Conservation (phyloP, 2,329 filamentous ascomycete genomes). For the Clarireedia homoeocarpa region DNA sequence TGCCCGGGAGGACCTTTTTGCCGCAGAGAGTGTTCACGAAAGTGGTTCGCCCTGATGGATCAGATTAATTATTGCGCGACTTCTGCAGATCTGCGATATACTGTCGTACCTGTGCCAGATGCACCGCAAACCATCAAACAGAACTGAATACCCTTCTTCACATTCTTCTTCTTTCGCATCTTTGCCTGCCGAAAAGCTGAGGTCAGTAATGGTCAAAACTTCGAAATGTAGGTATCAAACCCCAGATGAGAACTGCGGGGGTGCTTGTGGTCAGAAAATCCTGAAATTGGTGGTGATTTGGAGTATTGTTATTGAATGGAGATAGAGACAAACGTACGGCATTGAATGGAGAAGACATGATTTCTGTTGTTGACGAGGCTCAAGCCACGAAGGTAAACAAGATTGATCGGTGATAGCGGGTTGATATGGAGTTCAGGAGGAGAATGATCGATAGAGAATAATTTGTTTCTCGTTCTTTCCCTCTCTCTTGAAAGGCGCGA, state of each 20-base stretch:
- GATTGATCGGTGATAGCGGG: neutral
- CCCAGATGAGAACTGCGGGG: slow-evolving; percentile 22
- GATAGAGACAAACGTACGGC: slow-evolving; percentile 37
- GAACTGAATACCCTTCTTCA: slow-evolving; percentile 87
- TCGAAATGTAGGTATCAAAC: slow-evolving; percentile 20
- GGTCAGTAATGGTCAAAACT: slow-evolving; percentile 20
- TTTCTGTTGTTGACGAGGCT: slow-evolving; percentile 19
- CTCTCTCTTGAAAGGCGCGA: slow-evolving; percentile 10
- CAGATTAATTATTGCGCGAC: slow-evolving; percentile 12
- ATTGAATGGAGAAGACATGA: slow-evolving; percentile 45
- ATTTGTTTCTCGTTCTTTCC: neutral
- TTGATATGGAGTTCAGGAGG: neutral
- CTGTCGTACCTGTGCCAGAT: slow-evolving; percentile 80
- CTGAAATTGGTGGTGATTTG: slow-evolving; percentile 22
- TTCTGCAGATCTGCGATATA: slow-evolving; percentile 1
- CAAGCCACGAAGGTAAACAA: neutral
- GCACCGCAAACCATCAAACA: slow-evolving; percentile 99
- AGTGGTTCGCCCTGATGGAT: slow-evolving; percentile 74
- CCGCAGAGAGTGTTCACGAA: slow-evolving; percentile 99
- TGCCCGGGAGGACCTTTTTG: slow-evolving; percentile 82
- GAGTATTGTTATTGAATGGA: slow-evolving; percentile 12
- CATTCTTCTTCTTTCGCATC: slow-evolving; percentile 99
- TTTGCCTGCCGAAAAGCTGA: slow-evolving; percentile 57
- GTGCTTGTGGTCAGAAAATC: slow-evolving; percentile 24
- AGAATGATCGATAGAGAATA: slow-evolving; percentile 2